Evolutionary conservation across 768 basidiomycete species (phyloP).

Genomic region (Boletus vinaceobasis): DNA sequence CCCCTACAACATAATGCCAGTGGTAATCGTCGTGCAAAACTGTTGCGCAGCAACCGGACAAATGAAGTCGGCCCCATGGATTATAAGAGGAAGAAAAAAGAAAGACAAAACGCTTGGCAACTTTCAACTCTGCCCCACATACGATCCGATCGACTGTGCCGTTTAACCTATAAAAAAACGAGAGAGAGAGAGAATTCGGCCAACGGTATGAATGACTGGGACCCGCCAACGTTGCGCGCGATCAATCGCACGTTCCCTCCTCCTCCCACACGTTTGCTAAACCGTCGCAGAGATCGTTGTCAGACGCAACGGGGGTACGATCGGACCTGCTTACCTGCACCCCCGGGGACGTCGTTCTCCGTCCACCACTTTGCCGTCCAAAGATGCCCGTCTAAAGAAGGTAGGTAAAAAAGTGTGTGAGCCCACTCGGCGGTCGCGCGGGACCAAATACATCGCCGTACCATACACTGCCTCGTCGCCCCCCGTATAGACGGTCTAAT

Average conservation of each 20-base stretch:
- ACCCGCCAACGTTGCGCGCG: not conserved
- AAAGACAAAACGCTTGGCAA: no score
- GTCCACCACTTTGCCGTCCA: conserved; percentile 56
- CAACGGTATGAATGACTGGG: not conserved
- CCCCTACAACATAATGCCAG: no score
- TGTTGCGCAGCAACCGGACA: not conserved
- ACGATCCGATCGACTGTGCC: no score
- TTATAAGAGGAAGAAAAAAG: not conserved
- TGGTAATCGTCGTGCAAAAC: not conserved
- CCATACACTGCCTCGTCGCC: conserved; percentile 42
- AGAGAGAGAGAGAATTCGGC: no score
- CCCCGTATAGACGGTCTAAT: conserved; percentile 31
- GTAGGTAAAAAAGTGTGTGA: not conserved
- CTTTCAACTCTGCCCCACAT: no score
- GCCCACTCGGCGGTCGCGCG: not conserved
- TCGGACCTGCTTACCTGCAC: conserved; percentile 11
- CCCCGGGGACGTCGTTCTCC: conserved; percentile 36
- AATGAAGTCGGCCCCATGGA: not conserved
- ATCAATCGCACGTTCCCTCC: conserved; percentile 32
- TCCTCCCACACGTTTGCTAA: conserved; percentile 33
- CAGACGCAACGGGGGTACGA: not conserved
- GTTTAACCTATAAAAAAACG: no score
- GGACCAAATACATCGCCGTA: conserved; percentile 17
- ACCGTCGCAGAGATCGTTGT: conserved; percentile 2
- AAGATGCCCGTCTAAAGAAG: conserved; percentile 37